A percentile compares a stretch with the other conserved stretches of the same genome.
phyloP scores from a whole-genome alignment of 2,329 filamentous ascomycete genomes.

The Knufia petricola region DNA sequence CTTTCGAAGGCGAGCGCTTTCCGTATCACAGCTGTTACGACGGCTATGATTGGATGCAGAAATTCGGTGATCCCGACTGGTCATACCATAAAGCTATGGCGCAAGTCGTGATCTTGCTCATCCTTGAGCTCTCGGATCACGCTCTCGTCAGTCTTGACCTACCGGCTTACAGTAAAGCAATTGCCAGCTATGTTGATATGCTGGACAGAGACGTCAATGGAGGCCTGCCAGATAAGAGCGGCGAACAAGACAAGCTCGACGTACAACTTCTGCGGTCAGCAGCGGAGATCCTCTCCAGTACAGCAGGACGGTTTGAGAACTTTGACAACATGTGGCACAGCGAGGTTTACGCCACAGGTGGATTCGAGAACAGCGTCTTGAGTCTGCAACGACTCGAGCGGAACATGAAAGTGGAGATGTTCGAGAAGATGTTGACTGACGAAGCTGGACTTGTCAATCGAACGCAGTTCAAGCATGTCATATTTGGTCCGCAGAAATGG shows the following conservation, averaged over 20 bases:
- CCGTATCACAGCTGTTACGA: slow-evolving; percentile 83
- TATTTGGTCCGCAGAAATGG: slow-evolving; percentile 78
- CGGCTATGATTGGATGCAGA: slow-evolving; percentile 75
- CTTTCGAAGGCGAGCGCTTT: slow-evolving; percentile 58
- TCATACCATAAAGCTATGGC: slow-evolving; percentile 66
- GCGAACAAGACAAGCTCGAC: slow-evolving; percentile 34
- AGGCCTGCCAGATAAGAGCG: slow-evolving; percentile 32
- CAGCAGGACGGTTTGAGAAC: slow-evolving; percentile 56
- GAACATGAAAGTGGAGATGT: slow-evolving; percentile 67
- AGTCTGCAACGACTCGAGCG: slow-evolving; percentile 61
- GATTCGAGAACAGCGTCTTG: slow-evolving; percentile 64
- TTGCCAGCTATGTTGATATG: slow-evolving; percentile 57
- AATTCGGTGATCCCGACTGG: slow-evolving; percentile 72
- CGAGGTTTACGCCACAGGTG: slow-evolving; percentile 58
- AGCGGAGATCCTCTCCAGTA: slow-evolving; percentile 48
- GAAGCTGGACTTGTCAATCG: slow-evolving; percentile 48
- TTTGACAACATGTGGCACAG: slow-evolving; percentile 73
- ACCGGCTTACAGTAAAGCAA: slow-evolving; percentile 56
- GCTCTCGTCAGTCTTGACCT: slow-evolving; percentile 77
- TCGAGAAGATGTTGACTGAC: slow-evolving; percentile 78
- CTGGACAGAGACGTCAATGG: slow-evolving; percentile 54
- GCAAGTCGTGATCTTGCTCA: slow-evolving; percentile 70
- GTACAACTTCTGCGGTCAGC: slow-evolving; percentile 55
- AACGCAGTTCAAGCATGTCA: slow-evolving; percentile 85
- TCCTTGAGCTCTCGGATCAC: slow-evolving; percentile 73